A percentile compares a stretch with the other conserved stretches of the same genome.
Conservation (phyloP, 257 asterid genomes). For the Solanum medicagineum region DNA sequence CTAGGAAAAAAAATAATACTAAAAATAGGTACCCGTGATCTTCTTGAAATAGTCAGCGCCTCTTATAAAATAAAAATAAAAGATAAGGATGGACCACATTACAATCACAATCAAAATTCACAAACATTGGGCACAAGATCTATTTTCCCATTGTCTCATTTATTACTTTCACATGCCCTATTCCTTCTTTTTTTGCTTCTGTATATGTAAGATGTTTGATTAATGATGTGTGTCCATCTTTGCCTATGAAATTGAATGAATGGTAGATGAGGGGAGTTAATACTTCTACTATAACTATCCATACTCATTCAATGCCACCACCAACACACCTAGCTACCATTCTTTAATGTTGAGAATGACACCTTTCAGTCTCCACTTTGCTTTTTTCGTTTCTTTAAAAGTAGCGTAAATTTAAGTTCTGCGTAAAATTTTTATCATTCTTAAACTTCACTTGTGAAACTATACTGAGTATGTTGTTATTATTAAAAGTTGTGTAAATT, state of each 20-base stretch:
- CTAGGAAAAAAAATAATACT: too few relatives aligned
- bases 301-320: neutral
- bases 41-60: neutral
- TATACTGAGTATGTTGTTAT: too few relatives aligned
- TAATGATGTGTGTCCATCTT: neutral
- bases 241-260: neutral
- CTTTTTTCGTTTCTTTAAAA: neutral
- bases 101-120: neutral
- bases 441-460: too few relatives aligned
- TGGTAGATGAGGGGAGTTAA: neutral
- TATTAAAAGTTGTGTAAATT: neutral
- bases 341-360: neutral
- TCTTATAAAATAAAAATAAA: neutral
- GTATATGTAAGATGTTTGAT: neutral
- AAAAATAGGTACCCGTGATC: neutral
- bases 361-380: neutral
- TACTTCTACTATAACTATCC: neutral
- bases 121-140: neutral
- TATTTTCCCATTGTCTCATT: constrained; percentile 6
- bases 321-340: neutral
- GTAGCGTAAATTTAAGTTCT: neutral
- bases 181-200: neutral
- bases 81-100: neutral
- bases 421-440: too few relatives aligned
- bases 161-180: constrained; percentile 20